Evolutionary conservation across 2,329 filamentous ascomycete genomes (phyloP), one percentile per base, ranked within the genome.

Genomic region (Rutstroemia sp.): DNA sequence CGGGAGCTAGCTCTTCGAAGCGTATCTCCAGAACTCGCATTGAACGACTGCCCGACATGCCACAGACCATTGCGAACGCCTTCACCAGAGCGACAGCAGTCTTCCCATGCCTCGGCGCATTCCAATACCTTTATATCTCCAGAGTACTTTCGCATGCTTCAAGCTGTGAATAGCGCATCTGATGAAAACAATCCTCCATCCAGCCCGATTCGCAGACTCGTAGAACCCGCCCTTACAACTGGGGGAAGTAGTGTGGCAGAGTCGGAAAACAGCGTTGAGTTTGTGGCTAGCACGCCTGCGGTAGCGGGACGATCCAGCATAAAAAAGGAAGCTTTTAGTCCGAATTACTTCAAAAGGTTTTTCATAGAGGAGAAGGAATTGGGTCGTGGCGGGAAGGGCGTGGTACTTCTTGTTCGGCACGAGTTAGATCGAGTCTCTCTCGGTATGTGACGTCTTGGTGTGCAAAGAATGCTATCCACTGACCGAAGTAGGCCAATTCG

Each of bases 71-170:
- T 70, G 42, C 67, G 67, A 58, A 85, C 71, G 70, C 78, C 61
- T 18, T 78, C 80, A 42, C 72, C 78, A 52, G 78, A 82, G 21
- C 73, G 75, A 34, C 70, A 75, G 18, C 39, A 60, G 38, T 63
- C 67, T 45, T 59, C 82, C 75, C 68, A 80, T 80, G 54, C 71
- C 67, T 44, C 65, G 72, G 30, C 56, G 71, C 51, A 73, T 74
- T 37, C 71, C 37, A 62, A 62, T 71, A 63, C 86, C 56, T 97
- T 92, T 69, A 88, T 96, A 64, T 87, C 92, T 66, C 92, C 92
- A 2, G 84, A 91, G 52, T 99, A 99, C 76, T 99, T 99, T 72
- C 90, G 90, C 66, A 92, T 97, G 87, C 84, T 99, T 42, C 87
- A 82, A 75, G 52, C 78, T 77, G 54, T 74, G 67, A 64, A 73